Percentiles rank a stretch among this genome's conserved stretches.
phyloP scores from a whole-genome alignment of 2,329 filamentous ascomycete genomes.

The Eurotiales sp. region DNA sequence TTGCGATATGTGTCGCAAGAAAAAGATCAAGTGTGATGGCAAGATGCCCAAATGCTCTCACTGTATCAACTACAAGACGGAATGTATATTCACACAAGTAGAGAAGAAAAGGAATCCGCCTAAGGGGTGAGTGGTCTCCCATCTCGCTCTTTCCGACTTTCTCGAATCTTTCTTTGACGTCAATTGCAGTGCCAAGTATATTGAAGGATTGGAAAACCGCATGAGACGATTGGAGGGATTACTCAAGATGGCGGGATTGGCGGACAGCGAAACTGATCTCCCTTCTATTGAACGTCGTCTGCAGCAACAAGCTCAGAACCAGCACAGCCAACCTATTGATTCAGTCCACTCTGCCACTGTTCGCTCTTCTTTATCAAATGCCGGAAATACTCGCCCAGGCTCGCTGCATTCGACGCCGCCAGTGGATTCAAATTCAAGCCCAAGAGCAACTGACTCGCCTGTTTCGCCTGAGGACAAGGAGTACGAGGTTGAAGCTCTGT shows the following conservation, averaged over 20 bases:
- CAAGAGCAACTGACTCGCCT: conserved; percentile 51
- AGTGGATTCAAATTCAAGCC: conserved; percentile 47
- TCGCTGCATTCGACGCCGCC: conserved; percentile 46
- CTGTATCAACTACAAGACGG: conserved; percentile 96
- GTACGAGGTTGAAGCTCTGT: conserved; percentile 78
- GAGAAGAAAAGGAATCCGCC: conserved; percentile 98
- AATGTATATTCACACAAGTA: conserved; percentile 94
- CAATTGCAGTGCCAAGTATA: conserved; percentile 78
- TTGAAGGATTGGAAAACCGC: conserved; percentile 92
- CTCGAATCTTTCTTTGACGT: conserved; percentile 19
- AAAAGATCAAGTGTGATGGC: conserved; percentile 93
- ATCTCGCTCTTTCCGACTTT: too few species aligned
- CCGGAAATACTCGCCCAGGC: conserved; percentile 29
- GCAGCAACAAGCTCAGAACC: conserved; percentile 44
- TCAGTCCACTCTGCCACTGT: conserved; percentile 28
- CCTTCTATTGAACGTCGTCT: conserved; percentile 79
- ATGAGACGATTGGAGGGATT: conserved; percentile 94
- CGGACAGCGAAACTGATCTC: conserved; percentile 72
- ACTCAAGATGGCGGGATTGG: conserved; percentile 77
- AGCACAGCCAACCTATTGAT: conserved; percentile 22
- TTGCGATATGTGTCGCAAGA: conserved; percentile 94
- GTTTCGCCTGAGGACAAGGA: conserved; percentile 53
- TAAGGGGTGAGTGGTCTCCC: conserved; percentile 84
- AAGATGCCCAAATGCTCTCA: conserved; percentile 93
- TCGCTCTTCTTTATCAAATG: conserved; percentile 14